phyloP scores from a whole-genome alignment of 768 basidiomycete species.

The Tulasnella sp. region DNA sequence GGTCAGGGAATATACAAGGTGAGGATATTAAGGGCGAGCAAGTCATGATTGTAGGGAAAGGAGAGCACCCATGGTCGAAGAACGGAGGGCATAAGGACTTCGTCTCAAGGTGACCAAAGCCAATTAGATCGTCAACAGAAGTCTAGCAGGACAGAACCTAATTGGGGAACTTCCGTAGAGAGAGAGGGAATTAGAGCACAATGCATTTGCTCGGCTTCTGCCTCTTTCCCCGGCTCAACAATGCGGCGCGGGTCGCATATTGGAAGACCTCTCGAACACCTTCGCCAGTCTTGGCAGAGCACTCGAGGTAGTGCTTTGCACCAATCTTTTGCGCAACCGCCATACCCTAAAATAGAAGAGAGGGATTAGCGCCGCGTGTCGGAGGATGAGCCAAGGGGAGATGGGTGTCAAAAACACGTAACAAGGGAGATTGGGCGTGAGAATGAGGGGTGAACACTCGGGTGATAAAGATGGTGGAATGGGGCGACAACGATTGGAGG shows the following conservation, averaged over 20 bases:
- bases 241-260: slow-evolving; percentile 85
- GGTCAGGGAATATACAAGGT: no score
- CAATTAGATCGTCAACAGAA: no score
- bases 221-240: slow-evolving; percentile 40
- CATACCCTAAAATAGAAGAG: slow-evolving; percentile 54
- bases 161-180: no score
- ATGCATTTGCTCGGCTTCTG: slow-evolving; percentile 21
- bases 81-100: no score
- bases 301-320: slow-evolving; percentile 93
- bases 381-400: neutral
- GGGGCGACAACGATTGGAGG: neutral
- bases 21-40: no score
- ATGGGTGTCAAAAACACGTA: neutral
- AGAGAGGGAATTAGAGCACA: slow-evolving; percentile 17
- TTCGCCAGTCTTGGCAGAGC: slow-evolving; percentile 90
- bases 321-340: slow-evolving; percentile 93
- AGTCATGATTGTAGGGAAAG: no score
- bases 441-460: slow-evolving; percentile 1
- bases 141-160: no score
- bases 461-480: neutral
- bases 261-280: slow-evolving; percentile 99
- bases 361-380: neutral
- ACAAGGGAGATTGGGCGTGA: neutral
- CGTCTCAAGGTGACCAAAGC: no score
- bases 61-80: no score